phyloP scores from a whole-genome alignment of 352 stramenopile species.

The Phytophthora sojae region DNA sequence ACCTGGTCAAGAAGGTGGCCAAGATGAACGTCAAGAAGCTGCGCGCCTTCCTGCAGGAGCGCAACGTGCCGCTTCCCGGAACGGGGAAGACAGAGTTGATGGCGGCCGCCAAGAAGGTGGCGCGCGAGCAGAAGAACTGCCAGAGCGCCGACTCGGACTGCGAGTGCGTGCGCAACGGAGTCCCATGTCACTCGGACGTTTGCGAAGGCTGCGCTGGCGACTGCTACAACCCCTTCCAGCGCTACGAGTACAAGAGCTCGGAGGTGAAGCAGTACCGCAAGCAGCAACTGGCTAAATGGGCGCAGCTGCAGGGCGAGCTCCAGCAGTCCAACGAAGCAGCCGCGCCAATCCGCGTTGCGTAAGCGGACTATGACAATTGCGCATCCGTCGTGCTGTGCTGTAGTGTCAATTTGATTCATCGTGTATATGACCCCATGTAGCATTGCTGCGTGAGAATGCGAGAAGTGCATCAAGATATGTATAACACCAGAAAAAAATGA shows the following conservation, averaged over 20 bases:
- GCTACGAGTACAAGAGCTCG: slow-evolving; percentile 81
- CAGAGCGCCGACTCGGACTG: slow-evolving; percentile 61
- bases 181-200: slow-evolving; percentile 77
- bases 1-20: slow-evolving; percentile 82
- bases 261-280: slow-evolving; percentile 79
- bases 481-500: slow-evolving; percentile 13
- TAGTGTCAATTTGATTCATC: background rate
- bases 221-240: slow-evolving; percentile 76
- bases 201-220: slow-evolving; percentile 77
- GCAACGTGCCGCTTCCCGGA: slow-evolving; percentile 52
- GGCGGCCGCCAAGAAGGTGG: slow-evolving; percentile 68
- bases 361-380: slow-evolving; percentile 5
- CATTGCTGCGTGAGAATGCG: slow-evolving; percentile 19
- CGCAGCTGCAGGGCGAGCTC: slow-evolving; percentile 29
- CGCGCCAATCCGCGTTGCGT: slow-evolving; percentile 44
- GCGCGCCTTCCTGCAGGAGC: slow-evolving; percentile 67
- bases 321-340: slow-evolving; percentile 26
- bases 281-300: slow-evolving; percentile 72
- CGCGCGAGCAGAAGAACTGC: slow-evolving; percentile 79
- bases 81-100: slow-evolving; percentile 76
- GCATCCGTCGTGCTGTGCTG: too few species aligned
- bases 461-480: slow-evolving; percentile 18
- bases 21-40: slow-evolving; percentile 91
- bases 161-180: slow-evolving; percentile 79
- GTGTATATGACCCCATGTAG: slow-evolving; percentile 15